Conservation (phyloP, 2,329 filamentous ascomycete genomes). For the Atkinsonella texensis region DNA sequence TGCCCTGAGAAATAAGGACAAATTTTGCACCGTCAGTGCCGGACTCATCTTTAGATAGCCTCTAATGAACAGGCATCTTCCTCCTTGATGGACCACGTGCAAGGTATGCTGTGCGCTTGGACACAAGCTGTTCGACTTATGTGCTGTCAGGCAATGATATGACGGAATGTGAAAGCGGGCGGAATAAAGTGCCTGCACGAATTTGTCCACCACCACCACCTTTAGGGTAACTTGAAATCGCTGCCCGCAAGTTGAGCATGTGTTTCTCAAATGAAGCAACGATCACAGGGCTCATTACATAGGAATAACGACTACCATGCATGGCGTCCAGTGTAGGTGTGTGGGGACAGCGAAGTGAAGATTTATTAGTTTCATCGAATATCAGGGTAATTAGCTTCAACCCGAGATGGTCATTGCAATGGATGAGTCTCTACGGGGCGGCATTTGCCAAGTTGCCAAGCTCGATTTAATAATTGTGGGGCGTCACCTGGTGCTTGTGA, state of each 20-base stretch:
- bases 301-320: background rate
- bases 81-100: too few relatives aligned
- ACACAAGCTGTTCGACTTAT: too few relatives aligned
- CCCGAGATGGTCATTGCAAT: too few relatives aligned
- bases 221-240: background rate
- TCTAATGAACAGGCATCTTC: too few relatives aligned
- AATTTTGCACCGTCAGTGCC: too few relatives aligned
- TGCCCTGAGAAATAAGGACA: too few relatives aligned
- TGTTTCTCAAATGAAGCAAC: background rate
- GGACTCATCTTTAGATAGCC: too few relatives aligned
- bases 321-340: background rate
- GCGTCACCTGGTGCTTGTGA: constrained; percentile 1
- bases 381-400: too few relatives aligned
- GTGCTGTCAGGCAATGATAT: too few relatives aligned
- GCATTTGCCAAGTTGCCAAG: background rate
- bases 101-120: too few relatives aligned
- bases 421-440: background rate
- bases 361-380: too few relatives aligned
- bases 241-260: background rate
- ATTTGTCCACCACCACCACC: background rate
- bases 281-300: background rate
- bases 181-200: background rate
- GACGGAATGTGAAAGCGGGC: too few relatives aligned
- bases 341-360: background rate
- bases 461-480: background rate